Evolutionary conservation across 768 basidiomycete species (phyloP), one percentile per base, ranked within the genome.

Genomic region (Leccinum imitatum): DNA sequence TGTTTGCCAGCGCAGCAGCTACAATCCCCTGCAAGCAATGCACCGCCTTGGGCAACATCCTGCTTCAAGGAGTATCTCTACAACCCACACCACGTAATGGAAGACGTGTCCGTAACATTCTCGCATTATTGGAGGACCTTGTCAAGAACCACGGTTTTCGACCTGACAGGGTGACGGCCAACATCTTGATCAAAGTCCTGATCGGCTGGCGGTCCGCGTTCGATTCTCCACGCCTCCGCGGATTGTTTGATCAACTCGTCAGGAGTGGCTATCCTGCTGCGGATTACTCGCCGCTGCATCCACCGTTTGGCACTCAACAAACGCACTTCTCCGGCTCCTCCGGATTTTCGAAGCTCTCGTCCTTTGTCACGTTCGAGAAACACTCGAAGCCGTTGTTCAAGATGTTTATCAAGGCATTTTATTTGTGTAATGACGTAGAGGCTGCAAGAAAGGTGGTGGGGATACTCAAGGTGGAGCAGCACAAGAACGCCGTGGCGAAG

Each of bases 381-480:
- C 87, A 91, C 68, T 78, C 84, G n/a, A 75, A 78, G 59, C 90
- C 90, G 46, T 67, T 92, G 71, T 87, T 87, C 71, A 87, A 80
- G 76, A 85, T 85, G 83, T 86, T 92, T 72, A 82, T 89, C 66
- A 84, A 81, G 65, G 85, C 84, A 14, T 80, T 91, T 62, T 80
- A 83, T 68, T 54, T 76, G 46, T 74, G 84, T 30, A 79, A 79
- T 21, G 90, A 93, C 68, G 61, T 68, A 7, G 70, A 69, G 11
- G 84, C 84, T 44, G 87, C 85, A 25, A 75, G 78, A 67, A 77
- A 62, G 48, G 79, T 89, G 21, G 64, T 86, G 23, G 82, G 78
- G 21, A 84, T 89, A 59, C 64, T 89, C 66, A 84, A 81, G 61
- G 77, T 75, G 39, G 80, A 79, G 39, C 65, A 67, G 10, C 21